Evolutionary conservation across 768 basidiomycete genomes (phyloP).

Genomic region (Tulasnella sp.): DNA sequence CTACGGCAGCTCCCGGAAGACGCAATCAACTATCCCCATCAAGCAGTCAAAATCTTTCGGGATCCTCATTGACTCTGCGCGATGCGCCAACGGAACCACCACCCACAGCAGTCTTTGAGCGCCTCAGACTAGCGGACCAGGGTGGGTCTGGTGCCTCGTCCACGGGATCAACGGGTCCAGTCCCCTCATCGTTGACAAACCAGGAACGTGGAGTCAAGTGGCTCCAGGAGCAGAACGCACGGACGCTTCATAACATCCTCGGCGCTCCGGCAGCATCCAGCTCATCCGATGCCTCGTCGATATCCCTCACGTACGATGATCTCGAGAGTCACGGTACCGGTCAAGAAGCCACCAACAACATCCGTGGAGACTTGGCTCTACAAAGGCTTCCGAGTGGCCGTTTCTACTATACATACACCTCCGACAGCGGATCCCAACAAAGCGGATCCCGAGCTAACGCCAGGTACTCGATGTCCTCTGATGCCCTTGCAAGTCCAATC

Average conservation of each 20-base stretch:
- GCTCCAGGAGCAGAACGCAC: constrained; percentile 70
- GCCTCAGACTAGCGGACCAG: constrained; percentile 41
- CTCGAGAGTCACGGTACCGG: neutral
- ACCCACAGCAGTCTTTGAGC: constrained; percentile 33
- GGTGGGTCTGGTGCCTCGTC: constrained; percentile 29
- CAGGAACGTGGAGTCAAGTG: constrained; percentile 65
- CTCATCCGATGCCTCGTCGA: constrained; percentile 31
- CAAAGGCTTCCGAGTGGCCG: constrained; percentile 56
- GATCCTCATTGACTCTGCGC: neutral
- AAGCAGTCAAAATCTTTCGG: no score
- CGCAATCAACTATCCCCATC: no score
- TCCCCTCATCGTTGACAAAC: constrained; percentile 25
- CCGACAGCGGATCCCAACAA: constrained; percentile 35
- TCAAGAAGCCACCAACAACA: neutral
- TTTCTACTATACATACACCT: constrained; percentile 65
- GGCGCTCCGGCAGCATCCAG: constrained; percentile 51
- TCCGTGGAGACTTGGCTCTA: constrained; percentile 47
- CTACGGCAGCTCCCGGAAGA: no score
- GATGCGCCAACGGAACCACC: neutral
- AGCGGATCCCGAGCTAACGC: constrained; percentile 13
- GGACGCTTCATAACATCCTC: constrained; percentile 49
- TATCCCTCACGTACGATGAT: neutral
- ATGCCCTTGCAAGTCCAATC: constrained; percentile 1
- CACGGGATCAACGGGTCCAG: neutral
- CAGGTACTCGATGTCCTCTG: neutral